Base-by-base conservation (phyloP, 2,329 filamentous ascomycete species). In the Elsinoe necatrix region DNA sequence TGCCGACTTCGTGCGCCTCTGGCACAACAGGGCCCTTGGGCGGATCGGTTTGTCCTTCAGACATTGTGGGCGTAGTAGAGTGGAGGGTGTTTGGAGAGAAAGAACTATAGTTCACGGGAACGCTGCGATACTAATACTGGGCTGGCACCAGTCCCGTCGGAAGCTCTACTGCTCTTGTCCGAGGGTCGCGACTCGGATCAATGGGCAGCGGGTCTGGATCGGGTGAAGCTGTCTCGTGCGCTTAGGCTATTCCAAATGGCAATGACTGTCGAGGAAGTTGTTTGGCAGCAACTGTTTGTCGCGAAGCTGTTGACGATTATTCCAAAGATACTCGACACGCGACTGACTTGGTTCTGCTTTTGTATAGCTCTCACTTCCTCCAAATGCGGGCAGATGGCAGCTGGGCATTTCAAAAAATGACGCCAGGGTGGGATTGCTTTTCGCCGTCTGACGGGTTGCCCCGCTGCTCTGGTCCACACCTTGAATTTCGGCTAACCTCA, bases 1-100 rank as follows among this genome's bases (percentile, higher is more conserved):
- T 90, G 72, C 88, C 84, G 64, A 89, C 85, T 68, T 84, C 74
- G 72, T 89, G 86, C 67, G 86, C 85, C 77, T 90, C 87, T 60
- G 79, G 77, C 66, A 90, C 86, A 65, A 87, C 84, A 48, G 79
- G 80, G 63, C 50, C 57, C 60, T 63, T 23, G 25, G 66, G 65
- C 29, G 73, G 72, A 63, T 71, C 68, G 37, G 68, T 65, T 54
- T 67, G 60, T 60, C 74, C 74, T 63, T 76, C 74, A 60, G 74
- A 75, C 74, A 76, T 76, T 58, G 21, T 65, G 47, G 43, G 37
- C 20, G 35, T 23, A 11, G 11, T 27, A 20, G 2, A 52, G 18
- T 18, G 25, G 23, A 31, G 55, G 43, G 39, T 29, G 25, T 31
- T 51, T 51, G 25, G 9, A 34, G 47, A 51, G 31, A 29, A 12